Evolutionary conservation across 495 filamentous ascomycete species (phyloP).

Genomic region (Xeromyces bisporus): DNA sequence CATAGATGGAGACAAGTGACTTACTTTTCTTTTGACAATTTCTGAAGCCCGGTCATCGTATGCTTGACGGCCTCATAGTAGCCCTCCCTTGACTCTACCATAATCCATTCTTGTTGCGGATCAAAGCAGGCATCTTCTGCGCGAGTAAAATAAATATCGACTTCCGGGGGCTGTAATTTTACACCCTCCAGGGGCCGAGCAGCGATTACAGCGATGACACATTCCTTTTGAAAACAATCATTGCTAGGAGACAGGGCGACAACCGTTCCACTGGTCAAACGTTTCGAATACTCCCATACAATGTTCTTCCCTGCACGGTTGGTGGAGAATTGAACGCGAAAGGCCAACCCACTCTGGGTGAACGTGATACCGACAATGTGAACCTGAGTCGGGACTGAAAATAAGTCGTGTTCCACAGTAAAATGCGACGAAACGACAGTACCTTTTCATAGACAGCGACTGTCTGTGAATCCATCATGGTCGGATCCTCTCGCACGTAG

Average conservation of each 20-base stretch:
- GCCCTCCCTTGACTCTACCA: constrained; percentile 55
- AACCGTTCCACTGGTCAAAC: constrained; percentile 50
- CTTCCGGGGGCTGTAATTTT: constrained; percentile 45
- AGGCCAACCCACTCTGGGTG: constrained; percentile 42
- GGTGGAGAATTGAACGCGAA: constrained; percentile 55
- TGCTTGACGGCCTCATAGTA: constrained; percentile 65
- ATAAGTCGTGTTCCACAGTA: constrained; percentile 1
- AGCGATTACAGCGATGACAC: constrained; percentile 56
- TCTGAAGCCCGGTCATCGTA: constrained; percentile 56
- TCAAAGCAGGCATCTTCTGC: constrained; percentile 48
- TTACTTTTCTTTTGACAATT: constrained; percentile 42
- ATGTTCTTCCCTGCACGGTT: constrained; percentile 49
- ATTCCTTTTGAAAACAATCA: constrained; percentile 48
- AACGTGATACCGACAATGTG: constrained; percentile 46
- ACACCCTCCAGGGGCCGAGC: constrained; percentile 48
- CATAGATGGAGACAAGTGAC: too few species aligned
- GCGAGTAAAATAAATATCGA: constrained; percentile 59
- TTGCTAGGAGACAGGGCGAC: constrained; percentile 49
- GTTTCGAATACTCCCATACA: constrained; percentile 58
- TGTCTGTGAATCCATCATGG: constrained; percentile 34
- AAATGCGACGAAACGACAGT: background rate
- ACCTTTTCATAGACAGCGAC: constrained; percentile 65
- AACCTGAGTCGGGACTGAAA: constrained; percentile 31
- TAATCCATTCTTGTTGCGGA: constrained; percentile 51
- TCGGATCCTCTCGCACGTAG: constrained; percentile 23